Evolutionary conservation across 768 basidiomycete species (phyloP).

Genomic region (Agaricus subrufescens): DNA sequence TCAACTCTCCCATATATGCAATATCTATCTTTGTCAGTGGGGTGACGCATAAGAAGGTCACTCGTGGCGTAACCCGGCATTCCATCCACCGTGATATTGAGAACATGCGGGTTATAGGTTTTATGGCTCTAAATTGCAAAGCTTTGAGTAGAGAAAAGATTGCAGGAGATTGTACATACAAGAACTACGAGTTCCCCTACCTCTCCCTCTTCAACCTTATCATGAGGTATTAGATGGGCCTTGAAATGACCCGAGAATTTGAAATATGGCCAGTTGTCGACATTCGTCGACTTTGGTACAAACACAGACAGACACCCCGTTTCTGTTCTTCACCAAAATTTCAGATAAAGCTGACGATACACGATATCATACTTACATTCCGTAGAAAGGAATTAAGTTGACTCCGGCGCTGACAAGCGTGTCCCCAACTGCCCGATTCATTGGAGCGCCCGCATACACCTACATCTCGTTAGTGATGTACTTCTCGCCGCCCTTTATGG

Average conservation of each 20-base stretch:
- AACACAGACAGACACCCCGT: neutral
- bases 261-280: neutral
- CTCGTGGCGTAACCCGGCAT: conserved; percentile 28
- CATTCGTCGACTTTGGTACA: neutral
- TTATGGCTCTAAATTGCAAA: too few species aligned
- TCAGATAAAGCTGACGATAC: neutral
- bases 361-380: conserved; percentile 21
- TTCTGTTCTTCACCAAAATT: neutral
- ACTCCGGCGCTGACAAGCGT: conserved; percentile 14
- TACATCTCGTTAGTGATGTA: neutral
- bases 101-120: conserved; percentile 12
- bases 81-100: conserved; percentile 28
- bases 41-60: conserved; percentile 36
- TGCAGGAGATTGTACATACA: too few species aligned
- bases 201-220: neutral
- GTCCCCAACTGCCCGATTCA: conserved; percentile 21
- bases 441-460: conserved; percentile 19
- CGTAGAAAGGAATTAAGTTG: conserved; percentile 26
- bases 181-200: neutral
- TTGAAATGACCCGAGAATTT: neutral
- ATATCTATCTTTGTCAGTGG: conserved; percentile 28
- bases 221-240: neutral
- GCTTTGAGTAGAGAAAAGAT: too few species aligned
- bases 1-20: conserved; percentile 35
- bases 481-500: too few species aligned